Evolutionary conservation across 1,284 basidiomycete species (phyloP), one percentile per base, ranked within the genome.

Genomic region (Ganoderma boninense): DNA sequence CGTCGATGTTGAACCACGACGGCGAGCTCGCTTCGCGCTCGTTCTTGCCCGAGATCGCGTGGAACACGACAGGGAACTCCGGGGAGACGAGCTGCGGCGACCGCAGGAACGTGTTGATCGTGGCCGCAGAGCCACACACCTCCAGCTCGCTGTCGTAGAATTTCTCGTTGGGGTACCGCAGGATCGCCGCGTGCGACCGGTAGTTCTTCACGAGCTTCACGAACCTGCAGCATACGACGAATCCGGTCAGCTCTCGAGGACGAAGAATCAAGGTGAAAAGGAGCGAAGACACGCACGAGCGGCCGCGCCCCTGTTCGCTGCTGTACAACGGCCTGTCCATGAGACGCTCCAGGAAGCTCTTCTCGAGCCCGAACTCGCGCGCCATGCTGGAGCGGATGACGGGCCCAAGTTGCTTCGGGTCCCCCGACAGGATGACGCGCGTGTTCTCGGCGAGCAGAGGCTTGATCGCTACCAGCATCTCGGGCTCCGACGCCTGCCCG

Each of bases 401-500:
- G 0, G 89, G 89, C 0, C 89, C 88, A 13, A 90, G 80, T 73
- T 91, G 89, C 78, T 86, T 85, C 35, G 86, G 85, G 78, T 90
- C 89, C 0, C 90, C 89, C 4, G 87, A 86, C 35, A 90, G 78
- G 14, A 90, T 78, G 18, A 90, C 76, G 66, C 86, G 87, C 8
- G 69, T 89, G 3, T 78, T 71, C 14, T 76, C 69, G 56, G 80
- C 78, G 0, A 84, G 85, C 61, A 87, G 79, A 6, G 83, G 85
- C 80, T 86, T 86, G 73, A 90, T 83, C 0, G 87, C 82, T 1
- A 88, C 81, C 81, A 90, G 86, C 13, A 83, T 79, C 71, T 90
- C 88, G 0, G 88, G 87, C 73, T 91, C 89, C 20, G 84, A 86
- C 1, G 89, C 89, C 73, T 92, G 90, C 0, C 88, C 90, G 3